Conservation (phyloP, 2,329 filamentous ascomycete species). For the Colletotrichum endophyticum region DNA sequence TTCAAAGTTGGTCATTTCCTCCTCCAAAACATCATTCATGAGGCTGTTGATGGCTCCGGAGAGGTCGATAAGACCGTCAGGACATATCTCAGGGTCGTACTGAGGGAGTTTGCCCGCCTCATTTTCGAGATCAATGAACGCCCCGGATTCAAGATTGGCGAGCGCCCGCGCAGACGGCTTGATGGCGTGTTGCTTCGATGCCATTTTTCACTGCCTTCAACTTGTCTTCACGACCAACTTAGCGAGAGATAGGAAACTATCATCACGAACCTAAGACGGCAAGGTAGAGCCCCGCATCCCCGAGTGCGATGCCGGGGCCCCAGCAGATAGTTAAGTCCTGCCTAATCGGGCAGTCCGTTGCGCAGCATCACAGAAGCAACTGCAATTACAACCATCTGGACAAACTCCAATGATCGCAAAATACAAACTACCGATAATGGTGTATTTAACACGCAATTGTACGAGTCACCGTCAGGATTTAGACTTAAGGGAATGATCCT, state of each 20-base stretch:
- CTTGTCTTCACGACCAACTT: not conserved
- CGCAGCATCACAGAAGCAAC: not conserved
- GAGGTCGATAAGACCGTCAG: conserved; percentile 3
- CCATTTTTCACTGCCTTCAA: not conserved
- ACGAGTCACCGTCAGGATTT: not conserved
- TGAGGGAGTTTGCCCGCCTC: not conserved
- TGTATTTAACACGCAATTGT: not conserved
- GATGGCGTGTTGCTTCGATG: not conserved
- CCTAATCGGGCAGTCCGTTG: not conserved
- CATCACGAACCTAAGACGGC: not conserved
- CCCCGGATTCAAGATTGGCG: not conserved
- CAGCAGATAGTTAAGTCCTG: not conserved
- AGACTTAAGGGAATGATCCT: not conserved
- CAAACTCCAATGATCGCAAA: not conserved
- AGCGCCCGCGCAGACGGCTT: not conserved
- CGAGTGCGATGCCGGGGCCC: not conserved
- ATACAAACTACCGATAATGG: not conserved
- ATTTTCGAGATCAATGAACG: not conserved
- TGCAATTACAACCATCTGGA: not conserved
- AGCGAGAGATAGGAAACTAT: rapidly evolving
- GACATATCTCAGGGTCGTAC: not conserved
- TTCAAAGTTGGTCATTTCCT: not conserved
- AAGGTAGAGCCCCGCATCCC: not conserved
- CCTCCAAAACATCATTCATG: not conserved
- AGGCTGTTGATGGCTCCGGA: conserved; percentile 1